These are phyloP conservation scores for Graphilbum ipis-grandicollis DNA, from an alignment of 2,329 filamentous ascomycete species.

Conservation along the genomic window DNA sequence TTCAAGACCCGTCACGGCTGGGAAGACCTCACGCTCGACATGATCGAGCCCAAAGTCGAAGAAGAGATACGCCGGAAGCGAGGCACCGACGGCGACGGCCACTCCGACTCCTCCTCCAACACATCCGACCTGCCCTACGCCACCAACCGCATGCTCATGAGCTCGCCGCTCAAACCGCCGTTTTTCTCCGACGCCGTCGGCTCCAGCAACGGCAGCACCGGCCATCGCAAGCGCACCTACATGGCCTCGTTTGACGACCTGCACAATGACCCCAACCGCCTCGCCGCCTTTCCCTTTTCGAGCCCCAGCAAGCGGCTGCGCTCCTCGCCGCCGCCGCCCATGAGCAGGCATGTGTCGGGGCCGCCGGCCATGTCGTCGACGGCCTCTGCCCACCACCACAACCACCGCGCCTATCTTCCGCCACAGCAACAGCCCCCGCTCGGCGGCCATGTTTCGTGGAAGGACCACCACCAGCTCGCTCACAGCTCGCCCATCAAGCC, in stretches of 20 bases:
- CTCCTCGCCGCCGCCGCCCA: conserved; percentile 29
- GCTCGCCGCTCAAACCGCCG: conserved; percentile 67
- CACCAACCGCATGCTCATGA: conserved; percentile 47
- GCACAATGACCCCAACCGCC: conserved; percentile 1
- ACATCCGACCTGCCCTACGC: conserved; percentile 62
- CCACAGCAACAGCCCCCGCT: conserved; percentile 10
- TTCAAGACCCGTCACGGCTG: conserved; percentile 95
- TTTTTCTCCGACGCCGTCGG: conserved; percentile 72
- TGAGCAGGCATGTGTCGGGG: conserved; percentile 52
- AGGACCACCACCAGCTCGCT: conserved; percentile 59
- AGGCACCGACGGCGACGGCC: conserved; percentile 50
- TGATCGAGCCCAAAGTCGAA: conserved; percentile 70
- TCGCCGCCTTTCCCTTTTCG: conserved; percentile 19
- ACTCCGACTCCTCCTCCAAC: conserved; percentile 77
- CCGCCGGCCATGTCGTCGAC: conserved; percentile 24
- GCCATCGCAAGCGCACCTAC: conserved; percentile 47
- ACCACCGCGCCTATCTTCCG: conserved; percentile 21
- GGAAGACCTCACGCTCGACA: conserved; percentile 75
- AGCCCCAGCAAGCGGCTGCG: conserved; percentile 55
- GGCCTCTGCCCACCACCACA: conserved; percentile 9
- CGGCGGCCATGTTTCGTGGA: conserved; percentile 54
- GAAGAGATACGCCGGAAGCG: conserved; percentile 62
- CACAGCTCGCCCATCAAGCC: conserved; percentile 78
- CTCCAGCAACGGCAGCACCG: conserved; percentile 49
- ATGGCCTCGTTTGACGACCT: conserved; percentile 37